Conservation (phyloP, 169 alveolate species). For the Plasmodium reichenowi region DNA sequence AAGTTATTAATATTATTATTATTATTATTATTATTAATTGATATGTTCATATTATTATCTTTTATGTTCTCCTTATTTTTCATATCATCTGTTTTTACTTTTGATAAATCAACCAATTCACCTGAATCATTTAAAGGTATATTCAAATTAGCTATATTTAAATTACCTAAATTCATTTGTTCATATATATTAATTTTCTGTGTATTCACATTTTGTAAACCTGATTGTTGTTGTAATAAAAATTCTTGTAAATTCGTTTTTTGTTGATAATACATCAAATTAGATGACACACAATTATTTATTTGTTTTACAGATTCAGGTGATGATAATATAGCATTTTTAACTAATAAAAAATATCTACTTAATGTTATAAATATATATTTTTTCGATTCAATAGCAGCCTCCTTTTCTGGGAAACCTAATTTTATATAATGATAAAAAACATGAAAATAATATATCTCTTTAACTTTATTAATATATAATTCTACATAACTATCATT, state of each 20-base stretch:
- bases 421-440: conserved; percentile 71
- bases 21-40: no score
- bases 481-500: conserved; percentile 61
- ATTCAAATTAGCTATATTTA: conserved; percentile 37
- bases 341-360: conserved; percentile 50
- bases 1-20: neutral
- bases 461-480: conserved; percentile 69
- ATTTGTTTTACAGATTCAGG: conserved; percentile 63
- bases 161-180: conserved; percentile 25
- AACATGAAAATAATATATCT: conserved; percentile 70
- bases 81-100: conserved; percentile 4
- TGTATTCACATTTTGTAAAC: conserved; percentile 15
- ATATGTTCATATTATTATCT: neutral
- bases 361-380: conserved; percentile 57
- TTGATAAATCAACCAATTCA: conserved; percentile 39
- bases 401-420: conserved; percentile 74
- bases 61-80: neutral
- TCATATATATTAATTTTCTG: conserved; percentile 32
- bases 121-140: conserved; percentile 28
- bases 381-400: conserved; percentile 72
- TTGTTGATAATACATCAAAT: conserved; percentile 56
- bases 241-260: conserved; percentile 57
- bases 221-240: conserved; percentile 44
- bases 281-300: conserved; percentile 68
- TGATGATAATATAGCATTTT: conserved; percentile 69